A percentile compares a stretch with the other conserved stretches of the same genome.
phyloP scores from a whole-genome alignment of 1,284 basidiomycete genomes.

The Blastosporella zonata region DNA sequence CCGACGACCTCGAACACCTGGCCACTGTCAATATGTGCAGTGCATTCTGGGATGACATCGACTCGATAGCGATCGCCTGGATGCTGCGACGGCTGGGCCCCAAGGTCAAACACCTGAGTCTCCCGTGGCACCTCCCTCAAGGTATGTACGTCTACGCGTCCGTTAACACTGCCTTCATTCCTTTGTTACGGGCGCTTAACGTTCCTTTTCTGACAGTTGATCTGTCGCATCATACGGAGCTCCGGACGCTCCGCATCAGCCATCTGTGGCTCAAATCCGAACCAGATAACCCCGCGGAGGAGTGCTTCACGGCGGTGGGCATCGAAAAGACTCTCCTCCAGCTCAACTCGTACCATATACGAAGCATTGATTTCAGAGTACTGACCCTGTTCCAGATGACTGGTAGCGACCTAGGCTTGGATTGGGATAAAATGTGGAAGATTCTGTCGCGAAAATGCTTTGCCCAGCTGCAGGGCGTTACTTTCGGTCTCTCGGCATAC shows the following conservation, averaged over 20 bases:
- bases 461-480: slow-evolving; percentile 12
- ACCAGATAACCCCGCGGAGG: slow-evolving; percentile 13
- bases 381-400: slow-evolving; percentile 16
- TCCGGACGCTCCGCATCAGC: slow-evolving; percentile 22
- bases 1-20: slow-evolving; percentile 14
- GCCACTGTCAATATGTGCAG: slow-evolving; percentile 22
- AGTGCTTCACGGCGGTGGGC: slow-evolving; percentile 18
- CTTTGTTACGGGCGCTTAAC: slow-evolving; percentile 2
- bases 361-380: slow-evolving; percentile 15
- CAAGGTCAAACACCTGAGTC: slow-evolving; percentile 21
- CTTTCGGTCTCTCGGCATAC: slow-evolving; percentile 15
- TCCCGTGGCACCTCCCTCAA: slow-evolving; percentile 25
- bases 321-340: slow-evolving; percentile 20
- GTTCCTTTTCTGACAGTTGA: slow-evolving; percentile 16
- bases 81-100: slow-evolving; percentile 23
- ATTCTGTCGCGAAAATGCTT: slow-evolving; percentile 16
- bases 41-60: slow-evolving; percentile 23
- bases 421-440: slow-evolving; percentile 18
- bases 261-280: slow-evolving; percentile 22
- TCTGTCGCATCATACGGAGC: slow-evolving; percentile 22
- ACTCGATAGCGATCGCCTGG: slow-evolving; percentile 21
- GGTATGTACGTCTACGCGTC: slow-evolving; percentile 16
- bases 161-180: slow-evolving; percentile 6
- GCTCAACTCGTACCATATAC: slow-evolving; percentile 17
- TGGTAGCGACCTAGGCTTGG: slow-evolving; percentile 14